phyloP scores from a whole-genome alignment of 2,329 filamentous ascomycete genomes.

The Colletotrichum coccodes region DNA sequence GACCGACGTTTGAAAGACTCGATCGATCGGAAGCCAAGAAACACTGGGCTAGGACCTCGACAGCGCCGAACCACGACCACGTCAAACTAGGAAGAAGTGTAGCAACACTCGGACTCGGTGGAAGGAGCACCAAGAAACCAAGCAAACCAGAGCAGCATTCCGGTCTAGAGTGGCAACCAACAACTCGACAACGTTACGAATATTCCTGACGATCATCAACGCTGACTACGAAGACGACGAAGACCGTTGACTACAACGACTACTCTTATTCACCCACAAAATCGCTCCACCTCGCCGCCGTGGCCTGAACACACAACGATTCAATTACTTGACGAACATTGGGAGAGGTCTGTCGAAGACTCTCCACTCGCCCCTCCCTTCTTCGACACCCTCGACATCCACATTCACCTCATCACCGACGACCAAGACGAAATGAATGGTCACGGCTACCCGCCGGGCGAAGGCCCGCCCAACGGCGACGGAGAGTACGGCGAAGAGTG shows the following conservation, averaged over 20 bases:
- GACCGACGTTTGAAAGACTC: slow-evolving; percentile 1
- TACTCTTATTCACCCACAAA: slow-evolving; percentile 3
- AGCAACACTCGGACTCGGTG: not conserved
- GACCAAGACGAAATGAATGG: slow-evolving; percentile 47
- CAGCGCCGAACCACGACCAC: slow-evolving; percentile 11
- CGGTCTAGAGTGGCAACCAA: slow-evolving; percentile 4
- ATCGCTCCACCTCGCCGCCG: not conserved
- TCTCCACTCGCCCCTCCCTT: slow-evolving; percentile 6
- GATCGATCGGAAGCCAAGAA: slow-evolving; percentile 1
- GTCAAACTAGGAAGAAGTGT: not conserved
- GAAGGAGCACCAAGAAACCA: not conserved
- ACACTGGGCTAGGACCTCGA: slow-evolving; percentile 16
- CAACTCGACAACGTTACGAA: slow-evolving; percentile 11
- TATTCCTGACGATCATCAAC: not conserved
- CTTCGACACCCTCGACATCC: slow-evolving; percentile 20
- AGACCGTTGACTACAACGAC: not conserved
- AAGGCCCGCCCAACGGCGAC: slow-evolving; percentile 39
- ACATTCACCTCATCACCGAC: slow-evolving; percentile 2
- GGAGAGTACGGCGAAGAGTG: slow-evolving; percentile 74
- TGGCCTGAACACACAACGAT: slow-evolving; percentile 2
- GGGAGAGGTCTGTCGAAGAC: slow-evolving; percentile 27
- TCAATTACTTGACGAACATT: not conserved
- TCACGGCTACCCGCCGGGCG: slow-evolving; percentile 46
- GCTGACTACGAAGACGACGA: slow-evolving; percentile 24
- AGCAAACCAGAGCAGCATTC: not conserved